Evolutionary conservation across 2,329 filamentous ascomycete species (phyloP), one percentile per base, ranked within the genome.

Genomic region (Pseudogymnoascus sp.): DNA sequence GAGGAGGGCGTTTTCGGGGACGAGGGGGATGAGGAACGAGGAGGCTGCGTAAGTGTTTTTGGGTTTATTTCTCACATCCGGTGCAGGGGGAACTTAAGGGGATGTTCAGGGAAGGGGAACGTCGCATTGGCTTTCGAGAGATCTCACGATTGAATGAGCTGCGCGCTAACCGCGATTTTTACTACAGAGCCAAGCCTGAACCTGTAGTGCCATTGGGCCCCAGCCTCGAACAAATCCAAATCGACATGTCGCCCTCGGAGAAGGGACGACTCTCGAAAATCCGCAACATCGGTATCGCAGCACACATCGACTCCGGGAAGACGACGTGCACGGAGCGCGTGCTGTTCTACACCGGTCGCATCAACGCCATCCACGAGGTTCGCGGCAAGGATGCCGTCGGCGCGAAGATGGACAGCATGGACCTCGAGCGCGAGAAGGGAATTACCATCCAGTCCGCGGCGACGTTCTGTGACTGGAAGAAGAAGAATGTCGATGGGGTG

Each of bases 341-440:
- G 49, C 88, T 99, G 63, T 99, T 92, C 83, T 99, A 99, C 77
- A 97, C 94, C 62, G 94, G 94, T 67, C 89, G 94, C 73, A 97
- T 97, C 78, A 95, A 95, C 74, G 84, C 91, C 33, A 97, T 99
- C 71, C 94, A 99, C 80, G 94, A 99, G 78, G 94, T 99, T 45
- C 86, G 94, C 72, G 92, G 92, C 64, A 92, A 93, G 73, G 94
- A 99, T 82, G 85, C 90, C 36, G 92, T 97, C 41, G 94, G 94
- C 67, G 94, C 94, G 65, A 99, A 99, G 81, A 99, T 99, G 94
- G 94, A 99, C 80, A 97, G 92, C 25, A 99, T 99, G 94, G 94
- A 99, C 70, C 82, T 99, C 69, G 94, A 99, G 79, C 84, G 94
- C 76, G 94, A 97, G 76, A 96, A 97, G 80, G 94, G 94, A 71